phyloP scores from a whole-genome alignment of 768 basidiomycete genomes.

The Cystofilobasidium bisporidii region DNA sequence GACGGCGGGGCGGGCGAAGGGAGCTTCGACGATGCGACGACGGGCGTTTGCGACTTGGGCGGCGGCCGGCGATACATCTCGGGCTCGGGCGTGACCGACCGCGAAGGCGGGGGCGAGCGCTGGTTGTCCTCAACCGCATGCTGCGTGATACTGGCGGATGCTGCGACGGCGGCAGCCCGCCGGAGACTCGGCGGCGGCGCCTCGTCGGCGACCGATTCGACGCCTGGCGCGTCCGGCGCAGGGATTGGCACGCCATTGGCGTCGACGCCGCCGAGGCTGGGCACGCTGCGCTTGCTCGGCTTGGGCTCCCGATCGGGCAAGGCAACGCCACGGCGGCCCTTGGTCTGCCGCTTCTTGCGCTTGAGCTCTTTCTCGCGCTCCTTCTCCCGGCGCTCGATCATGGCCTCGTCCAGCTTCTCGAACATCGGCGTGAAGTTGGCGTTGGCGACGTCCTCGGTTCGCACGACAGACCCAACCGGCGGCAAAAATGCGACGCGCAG shows the following conservation, averaged over 20 bases:
- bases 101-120: neutral
- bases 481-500: conserved; percentile 82
- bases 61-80: neutral
- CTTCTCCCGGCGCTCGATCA: conserved; percentile 78
- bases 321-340: conserved; percentile 65
- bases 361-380: conserved; percentile 88
- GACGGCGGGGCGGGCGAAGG: neutral
- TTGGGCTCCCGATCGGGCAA: conserved; percentile 88
- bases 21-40: neutral
- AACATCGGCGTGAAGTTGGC: conserved; percentile 76
- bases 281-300: conserved; percentile 82
- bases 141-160: conserved; percentile 72
- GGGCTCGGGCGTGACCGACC: neutral
- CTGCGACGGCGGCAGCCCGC: conserved; percentile 77
- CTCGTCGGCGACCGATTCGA: conserved; percentile 1
- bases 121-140: conserved; percentile 46
- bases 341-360: conserved; percentile 60
- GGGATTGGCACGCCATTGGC: conserved; percentile 17
- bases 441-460: conserved; percentile 59
- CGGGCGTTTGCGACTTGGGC: neutral
- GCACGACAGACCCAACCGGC: conserved; percentile 54
- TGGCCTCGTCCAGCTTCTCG: conserved; percentile 75
- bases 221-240: conserved; percentile 10
- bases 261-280: conserved; percentile 53
- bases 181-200: conserved; percentile 43